Evolutionary conservation across 768 basidiomycete species (phyloP).

Genomic region (Termitomyces sp.): DNA sequence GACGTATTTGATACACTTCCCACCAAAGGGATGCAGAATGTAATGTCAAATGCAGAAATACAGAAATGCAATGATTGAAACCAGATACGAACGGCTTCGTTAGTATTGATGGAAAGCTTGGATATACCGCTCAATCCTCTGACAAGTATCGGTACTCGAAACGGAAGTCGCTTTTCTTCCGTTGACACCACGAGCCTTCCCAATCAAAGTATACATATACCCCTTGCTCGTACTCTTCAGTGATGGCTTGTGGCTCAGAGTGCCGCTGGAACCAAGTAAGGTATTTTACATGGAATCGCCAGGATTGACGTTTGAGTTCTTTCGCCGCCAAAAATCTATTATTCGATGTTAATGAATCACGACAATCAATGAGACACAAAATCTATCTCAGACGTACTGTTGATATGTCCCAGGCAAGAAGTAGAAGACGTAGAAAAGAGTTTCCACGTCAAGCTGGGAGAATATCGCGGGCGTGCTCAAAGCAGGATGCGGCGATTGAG

Average conservation of each 20-base stretch:
- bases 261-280: constrained; percentile 99
- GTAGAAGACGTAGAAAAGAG: constrained; percentile 98
- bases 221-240: constrained; percentile 99
- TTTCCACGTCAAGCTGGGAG: constrained; percentile 92
- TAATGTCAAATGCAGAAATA: too few species aligned
- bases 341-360: background rate
- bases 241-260: constrained; percentile 96
- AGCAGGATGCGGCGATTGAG: constrained; percentile 79
- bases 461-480: constrained; percentile 84
- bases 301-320: constrained; percentile 95
- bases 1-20: constrained; percentile 20
- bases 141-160: constrained; percentile 95
- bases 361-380: background rate
- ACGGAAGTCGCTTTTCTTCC: constrained; percentile 97
- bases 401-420: constrained; percentile 97
- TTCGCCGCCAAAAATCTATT: constrained; percentile 90
- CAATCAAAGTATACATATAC: constrained; percentile 99
- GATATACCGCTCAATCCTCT: constrained; percentile 64
- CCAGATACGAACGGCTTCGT: background rate
- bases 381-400: constrained; percentile 57
- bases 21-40: background rate
- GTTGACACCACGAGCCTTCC: constrained; percentile 98
- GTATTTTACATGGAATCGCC: constrained; percentile 99
- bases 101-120: background rate
- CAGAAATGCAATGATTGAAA: constrained; percentile 7